Evolutionary conservation across 2,329 filamentous ascomycete genomes (phyloP).

Genomic region (Dendryphion nanum): DNA sequence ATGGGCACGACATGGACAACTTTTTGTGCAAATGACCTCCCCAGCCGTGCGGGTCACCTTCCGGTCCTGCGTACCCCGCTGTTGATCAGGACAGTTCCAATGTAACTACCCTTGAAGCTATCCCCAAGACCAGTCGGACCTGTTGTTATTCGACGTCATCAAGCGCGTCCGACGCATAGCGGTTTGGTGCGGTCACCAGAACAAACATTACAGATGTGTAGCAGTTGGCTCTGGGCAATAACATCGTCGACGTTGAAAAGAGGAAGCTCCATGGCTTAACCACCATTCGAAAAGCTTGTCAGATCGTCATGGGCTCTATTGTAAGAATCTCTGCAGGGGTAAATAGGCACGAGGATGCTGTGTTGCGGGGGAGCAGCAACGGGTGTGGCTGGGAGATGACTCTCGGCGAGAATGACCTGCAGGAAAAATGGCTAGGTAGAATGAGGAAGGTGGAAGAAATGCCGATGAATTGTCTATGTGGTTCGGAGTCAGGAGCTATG

Average conservation of each 20-base stretch:
- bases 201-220: no score
- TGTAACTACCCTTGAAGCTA: slow-evolving; percentile 19
- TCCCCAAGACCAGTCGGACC: background rate
- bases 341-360: slow-evolving; percentile 15
- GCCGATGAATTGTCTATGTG: no score
- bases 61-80: slow-evolving; percentile 31
- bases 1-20: no score
- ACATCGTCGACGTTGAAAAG: no score
- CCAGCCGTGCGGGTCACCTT: slow-evolving; percentile 17
- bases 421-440: slow-evolving; percentile 5
- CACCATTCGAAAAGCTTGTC: background rate
- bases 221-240: no score
- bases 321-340: slow-evolving; percentile 14
- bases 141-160: slow-evolving; percentile 9
- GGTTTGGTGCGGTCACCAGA: background rate
- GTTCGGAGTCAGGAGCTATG: no score
- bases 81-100: slow-evolving; percentile 14
- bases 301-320: slow-evolving; percentile 4
- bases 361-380: slow-evolving; percentile 14
- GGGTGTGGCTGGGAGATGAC: slow-evolving; percentile 12
- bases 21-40: no score
- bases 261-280: background rate
- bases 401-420: slow-evolving; percentile 10
- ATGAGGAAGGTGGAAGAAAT: slow-evolving; percentile 10
- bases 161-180: background rate